Conservation (phyloP, 179 eudicot species). For the Carnegiea gigantea region DNA sequence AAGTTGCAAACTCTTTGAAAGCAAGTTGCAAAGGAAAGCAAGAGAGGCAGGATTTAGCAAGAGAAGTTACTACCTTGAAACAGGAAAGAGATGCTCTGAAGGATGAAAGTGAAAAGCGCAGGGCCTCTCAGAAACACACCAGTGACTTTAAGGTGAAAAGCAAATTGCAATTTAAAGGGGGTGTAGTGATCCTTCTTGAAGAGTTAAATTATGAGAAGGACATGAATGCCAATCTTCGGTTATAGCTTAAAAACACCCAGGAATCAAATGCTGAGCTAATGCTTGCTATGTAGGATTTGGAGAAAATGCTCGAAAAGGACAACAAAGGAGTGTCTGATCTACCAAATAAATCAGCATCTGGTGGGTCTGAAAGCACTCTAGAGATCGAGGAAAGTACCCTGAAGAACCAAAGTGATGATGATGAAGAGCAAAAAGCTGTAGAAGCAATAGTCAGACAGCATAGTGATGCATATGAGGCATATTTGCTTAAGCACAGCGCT, state of each 20-base stretch:
- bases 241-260: slow-evolving; percentile 90
- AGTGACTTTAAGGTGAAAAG: slow-evolving; percentile 51
- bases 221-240: slow-evolving; percentile 64
- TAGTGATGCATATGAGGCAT: slow-evolving; percentile 58
- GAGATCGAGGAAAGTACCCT: slow-evolving; percentile 34
- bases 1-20: slow-evolving; percentile 86
- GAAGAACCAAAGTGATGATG: slow-evolving; percentile 52
- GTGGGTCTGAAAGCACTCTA: slow-evolving; percentile 30
- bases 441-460: slow-evolving; percentile 83
- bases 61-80: slow-evolving; percentile 58
- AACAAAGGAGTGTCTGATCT: slow-evolving; percentile 37
- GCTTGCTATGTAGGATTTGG: slow-evolving; percentile 83
- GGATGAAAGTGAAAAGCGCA: slow-evolving; percentile 63
- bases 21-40: slow-evolving; percentile 87
- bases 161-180: slow-evolving; percentile 54
- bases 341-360: slow-evolving; percentile 29
- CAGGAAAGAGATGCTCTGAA: slow-evolving; percentile 71
- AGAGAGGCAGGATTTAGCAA: slow-evolving; percentile 73
- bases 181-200: slow-evolving; percentile 60
- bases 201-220: slow-evolving; percentile 76
- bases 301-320: slow-evolving; percentile 70
- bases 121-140: slow-evolving; percentile 42
- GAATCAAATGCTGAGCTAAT: slow-evolving; percentile 81
- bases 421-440: slow-evolving; percentile 76
- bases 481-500: slow-evolving; percentile 55